Evolutionary conservation across 768 basidiomycete species (phyloP), one percentile per base, ranked within the genome.

Genomic region (Termitomyces sp.): DNA sequence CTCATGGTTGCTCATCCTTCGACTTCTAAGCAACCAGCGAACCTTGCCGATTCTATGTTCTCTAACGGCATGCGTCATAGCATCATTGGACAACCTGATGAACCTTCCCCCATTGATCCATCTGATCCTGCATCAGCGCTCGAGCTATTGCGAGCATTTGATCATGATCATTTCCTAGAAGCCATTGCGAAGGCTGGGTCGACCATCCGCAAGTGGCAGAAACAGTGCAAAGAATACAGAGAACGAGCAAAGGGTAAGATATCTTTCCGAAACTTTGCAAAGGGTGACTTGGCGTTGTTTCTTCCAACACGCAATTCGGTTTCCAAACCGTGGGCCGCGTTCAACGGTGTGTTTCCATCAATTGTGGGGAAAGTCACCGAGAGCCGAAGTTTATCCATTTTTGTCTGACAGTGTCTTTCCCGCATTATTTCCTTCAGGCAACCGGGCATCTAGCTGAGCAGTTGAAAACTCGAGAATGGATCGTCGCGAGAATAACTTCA

Each of bases 241-340:
- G 96, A 98, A 62, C 84, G 91, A n/a, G 89, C 94, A 15, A 94
- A 89, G 71, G 92, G 94, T 55, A 97, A 97, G 73, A 96, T 99
- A 55, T 90, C 95, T 0, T 98, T 98, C 71, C 79, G 93, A 63
- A 96, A 95, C 73, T 98, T 98, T 63, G 78, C 88, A 8, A 95
- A 94, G 68, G 94, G 95, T 10, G 97, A 99, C 71, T 76, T 99
- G 50, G 96, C 95, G 1, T 75, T 99, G 31, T 99, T 99, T 73
- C 75, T 99, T 14, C 97, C 97, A 1, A 99, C 97, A 0, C 79
- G 95, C 47, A 98, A 98, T 70, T 93, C 94, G 30, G 83, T 91
- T 6, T 87, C 89, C 43, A 93, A 91, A 68, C 91, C 93, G 1
- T 99, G 97, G 96, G 97, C 96, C 23, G 97, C 97, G 10, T 99